Evolutionary conservation across 2,329 filamentous ascomycete species (phyloP), one percentile per base, ranked within the genome.

Genomic region (Lasiodiplodia sp.): DNA sequence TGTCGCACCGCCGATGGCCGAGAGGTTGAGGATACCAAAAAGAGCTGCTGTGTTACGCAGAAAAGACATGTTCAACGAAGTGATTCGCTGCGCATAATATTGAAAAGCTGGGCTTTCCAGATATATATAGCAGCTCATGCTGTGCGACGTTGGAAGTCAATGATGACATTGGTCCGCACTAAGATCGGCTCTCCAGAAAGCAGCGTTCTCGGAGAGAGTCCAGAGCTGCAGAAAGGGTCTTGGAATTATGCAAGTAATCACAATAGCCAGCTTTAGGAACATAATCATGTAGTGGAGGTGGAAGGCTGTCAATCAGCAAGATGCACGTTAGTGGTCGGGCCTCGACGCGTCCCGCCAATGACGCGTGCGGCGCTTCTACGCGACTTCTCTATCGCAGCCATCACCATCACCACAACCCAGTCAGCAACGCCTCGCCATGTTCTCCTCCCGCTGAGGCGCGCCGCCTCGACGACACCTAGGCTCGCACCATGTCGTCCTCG

Each of bases 401-500:
- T 21, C 47, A 52, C 60, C 58, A 28, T 14, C 21, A 63, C 58
- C 44, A 25, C 47, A 4, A 25, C 18, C 2, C 18, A 34, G n/a
- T 51, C 53, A 58, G 53, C 53, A 44, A 31, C 28, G 16, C 37
- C 63, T 12, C 52, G 40, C 51, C 65, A 51, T 60, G 47, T 25
- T 34, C 21, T 37, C 44, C 31, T 16, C 44, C 25, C 44, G 53
- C 62, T 68, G 66, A 68, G 56, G 66, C 49, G 21, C 56, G 31
- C 44, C 25, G 65, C 65, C 65, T 57, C 65, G 52, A 28, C 64
- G 64, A 53, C 58, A n/a, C 40, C 44, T 18, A 63, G 44, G 51
- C 34, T 25, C 65, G 3, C 25, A 56, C 40, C 53, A 83, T 83
- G 81, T 86, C 84, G 60, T 86, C 85, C 12, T 82, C 84, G 16